A percentile compares a stretch with the other conserved stretches of the same genome.
Evolutionary conservation across 306 rosid genomes (phyloP).

Genomic region (Quercus agrifolia): DNA sequence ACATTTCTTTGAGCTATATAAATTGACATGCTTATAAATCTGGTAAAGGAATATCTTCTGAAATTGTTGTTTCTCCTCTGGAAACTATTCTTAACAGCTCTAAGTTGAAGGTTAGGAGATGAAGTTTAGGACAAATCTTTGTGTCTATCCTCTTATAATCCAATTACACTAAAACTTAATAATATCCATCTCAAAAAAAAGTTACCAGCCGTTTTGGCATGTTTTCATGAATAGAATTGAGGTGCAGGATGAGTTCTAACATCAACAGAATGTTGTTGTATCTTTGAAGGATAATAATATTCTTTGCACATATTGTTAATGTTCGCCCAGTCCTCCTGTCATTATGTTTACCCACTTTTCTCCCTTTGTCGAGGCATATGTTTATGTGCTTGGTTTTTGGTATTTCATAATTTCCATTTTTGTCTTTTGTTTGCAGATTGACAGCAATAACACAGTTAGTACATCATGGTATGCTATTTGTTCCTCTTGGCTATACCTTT

Average conservation of each 20-base stretch:
- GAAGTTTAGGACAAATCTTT: background rate
- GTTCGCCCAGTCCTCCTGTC: background rate
- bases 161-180: background rate
- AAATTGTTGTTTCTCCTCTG: background rate
- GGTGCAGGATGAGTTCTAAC: background rate
- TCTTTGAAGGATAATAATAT: background rate
- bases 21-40: background rate
- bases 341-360: background rate
- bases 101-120: background rate
- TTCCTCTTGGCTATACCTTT: slow-evolving; percentile 88
- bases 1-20: slow-evolving; percentile 9
- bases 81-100: background rate
- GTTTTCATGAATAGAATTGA: background rate
- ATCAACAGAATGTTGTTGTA: background rate
- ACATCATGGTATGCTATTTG: slow-evolving; percentile 92
- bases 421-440: slow-evolving; percentile 42
- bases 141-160: background rate
- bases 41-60: background rate
- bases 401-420: background rate
- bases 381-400: background rate
- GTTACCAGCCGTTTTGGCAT: background rate
- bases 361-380: background rate
- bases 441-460: slow-evolving; percentile 87
- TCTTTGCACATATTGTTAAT: background rate
- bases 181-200: background rate